These are phyloP conservation scores for Calonectria honghensis DNA, from an alignment of 2,329 filamentous ascomycete genomes.

Conservation along the genomic window DNA sequence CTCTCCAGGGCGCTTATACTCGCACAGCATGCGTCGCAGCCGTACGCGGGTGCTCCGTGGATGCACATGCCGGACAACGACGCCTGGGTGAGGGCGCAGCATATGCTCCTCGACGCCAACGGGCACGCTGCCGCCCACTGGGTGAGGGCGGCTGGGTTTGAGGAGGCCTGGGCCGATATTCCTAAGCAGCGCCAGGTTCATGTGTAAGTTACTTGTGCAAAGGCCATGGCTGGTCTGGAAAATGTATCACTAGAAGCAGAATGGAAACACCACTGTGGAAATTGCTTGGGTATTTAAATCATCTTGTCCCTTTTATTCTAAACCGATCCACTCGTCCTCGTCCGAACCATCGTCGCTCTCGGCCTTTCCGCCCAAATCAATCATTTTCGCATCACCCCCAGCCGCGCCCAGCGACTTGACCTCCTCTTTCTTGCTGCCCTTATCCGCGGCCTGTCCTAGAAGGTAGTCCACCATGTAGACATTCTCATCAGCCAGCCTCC, in stretches of 20 bases:
- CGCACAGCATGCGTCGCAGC: conserved; percentile 71
- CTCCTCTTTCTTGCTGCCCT: conserved; percentile 49
- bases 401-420: conserved; percentile 47
- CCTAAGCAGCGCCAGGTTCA: conserved; percentile 45
- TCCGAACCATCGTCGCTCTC: conserved; percentile 62
- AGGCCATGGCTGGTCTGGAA: background rate
- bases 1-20: conserved; percentile 81
- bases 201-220: conserved; percentile 10
- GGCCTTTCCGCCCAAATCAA: conserved; percentile 58
- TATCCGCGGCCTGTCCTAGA: conserved; percentile 68
- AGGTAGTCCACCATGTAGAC: conserved; percentile 92
- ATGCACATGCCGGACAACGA: conserved; percentile 72
- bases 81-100: conserved; percentile 76
- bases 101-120: conserved; percentile 78
- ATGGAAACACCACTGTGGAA: conserved; percentile 15
- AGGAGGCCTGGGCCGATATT: conserved; percentile 77
- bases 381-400: conserved; percentile 54
- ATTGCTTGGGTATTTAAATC: conserved; percentile 53
- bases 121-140: conserved; percentile 72
- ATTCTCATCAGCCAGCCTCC: conserved; percentile 90
- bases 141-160: conserved; percentile 78
- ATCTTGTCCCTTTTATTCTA: conserved; percentile 63
- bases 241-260: conserved; percentile 38
- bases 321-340: conserved; percentile 68
- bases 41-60: conserved; percentile 68